Evolutionary conservation across 495 filamentous ascomycete species (phyloP).

Genomic region (Bathelium albidoporum): DNA sequence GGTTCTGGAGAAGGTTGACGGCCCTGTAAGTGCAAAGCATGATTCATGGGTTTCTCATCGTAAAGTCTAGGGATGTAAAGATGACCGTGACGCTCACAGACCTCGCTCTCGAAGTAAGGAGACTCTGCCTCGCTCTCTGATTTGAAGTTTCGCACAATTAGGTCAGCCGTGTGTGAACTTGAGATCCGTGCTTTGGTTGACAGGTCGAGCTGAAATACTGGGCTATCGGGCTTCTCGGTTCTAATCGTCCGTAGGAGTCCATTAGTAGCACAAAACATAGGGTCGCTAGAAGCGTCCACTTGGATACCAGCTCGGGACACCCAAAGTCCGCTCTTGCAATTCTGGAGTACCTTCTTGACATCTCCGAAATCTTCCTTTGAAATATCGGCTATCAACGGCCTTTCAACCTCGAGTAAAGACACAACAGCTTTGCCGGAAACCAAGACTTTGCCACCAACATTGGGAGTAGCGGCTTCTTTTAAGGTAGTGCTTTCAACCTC

Average conservation of each 20-base stretch:
- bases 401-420: constrained; percentile 6
- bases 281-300: neutral
- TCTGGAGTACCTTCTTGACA: constrained; percentile 1
- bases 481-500: constrained; percentile 1
- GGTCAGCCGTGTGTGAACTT: constrained; percentile 1
- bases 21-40: neutral
- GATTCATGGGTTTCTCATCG: constrained; percentile 4
- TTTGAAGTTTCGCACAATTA: constrained; percentile 1
- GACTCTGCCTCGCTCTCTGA: neutral
- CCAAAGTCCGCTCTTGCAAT: constrained; percentile 7
- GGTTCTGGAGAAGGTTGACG: neutral
- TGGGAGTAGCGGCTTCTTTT: constrained; percentile 1
- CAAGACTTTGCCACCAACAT: neutral
- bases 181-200: neutral
- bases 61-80: constrained; percentile 3
- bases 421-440: constrained; percentile 2
- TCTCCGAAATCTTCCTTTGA: neutral
- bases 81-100: neutral
- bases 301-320: constrained; percentile 2
- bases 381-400: constrained; percentile 4
- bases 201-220: constrained; percentile 1
- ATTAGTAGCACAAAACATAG: neutral
- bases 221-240: constrained; percentile 2
- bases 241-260: neutral
- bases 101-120: neutral